Percentiles rank a stretch among this genome's conserved stretches.
Evolutionary conservation across 257 asterid genomes (phyloP).

Genomic region (Capsicum rhomboideum): DNA sequence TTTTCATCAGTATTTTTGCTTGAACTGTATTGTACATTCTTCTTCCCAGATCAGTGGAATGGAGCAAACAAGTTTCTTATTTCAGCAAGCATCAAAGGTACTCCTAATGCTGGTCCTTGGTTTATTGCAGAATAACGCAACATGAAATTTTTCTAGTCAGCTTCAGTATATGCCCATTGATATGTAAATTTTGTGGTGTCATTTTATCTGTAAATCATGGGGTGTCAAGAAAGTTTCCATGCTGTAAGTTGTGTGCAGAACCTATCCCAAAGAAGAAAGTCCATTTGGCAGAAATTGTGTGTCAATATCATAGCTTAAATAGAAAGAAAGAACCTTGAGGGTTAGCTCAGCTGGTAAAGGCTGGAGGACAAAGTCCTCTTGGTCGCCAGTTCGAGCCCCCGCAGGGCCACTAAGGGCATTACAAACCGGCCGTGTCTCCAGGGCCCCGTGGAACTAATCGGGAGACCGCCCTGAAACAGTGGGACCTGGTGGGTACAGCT

Average conservation of each 20-base stretch:
- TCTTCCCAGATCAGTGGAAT: conserved; percentile 74
- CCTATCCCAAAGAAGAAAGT: background rate
- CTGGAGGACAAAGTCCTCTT: no score
- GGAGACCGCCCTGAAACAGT: no score
- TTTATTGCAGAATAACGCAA: background rate
- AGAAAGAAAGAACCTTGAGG: background rate
- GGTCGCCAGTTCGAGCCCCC: no score
- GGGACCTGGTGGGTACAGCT: no score
- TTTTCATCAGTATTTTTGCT: background rate
- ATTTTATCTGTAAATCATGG: background rate
- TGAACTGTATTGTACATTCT: conserved; percentile 5
- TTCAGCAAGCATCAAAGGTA: conserved; percentile 95
- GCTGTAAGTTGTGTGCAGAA: background rate
- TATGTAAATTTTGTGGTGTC: background rate
- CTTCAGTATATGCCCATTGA: background rate
- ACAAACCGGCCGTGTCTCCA: no score
- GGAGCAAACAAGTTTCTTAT: conserved; percentile 92
- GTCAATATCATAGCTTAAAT: background rate
- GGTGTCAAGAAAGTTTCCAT: background rate
- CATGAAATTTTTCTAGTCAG: background rate
- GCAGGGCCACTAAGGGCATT: no score
- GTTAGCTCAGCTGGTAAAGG: no score
- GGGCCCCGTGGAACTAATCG: no score
- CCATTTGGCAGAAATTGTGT: background rate
- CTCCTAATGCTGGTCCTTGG: background rate